Evolutionary conservation across 2,329 filamentous ascomycete genomes (phyloP).

Genomic region (Neopestalotiopsis rosae): DNA sequence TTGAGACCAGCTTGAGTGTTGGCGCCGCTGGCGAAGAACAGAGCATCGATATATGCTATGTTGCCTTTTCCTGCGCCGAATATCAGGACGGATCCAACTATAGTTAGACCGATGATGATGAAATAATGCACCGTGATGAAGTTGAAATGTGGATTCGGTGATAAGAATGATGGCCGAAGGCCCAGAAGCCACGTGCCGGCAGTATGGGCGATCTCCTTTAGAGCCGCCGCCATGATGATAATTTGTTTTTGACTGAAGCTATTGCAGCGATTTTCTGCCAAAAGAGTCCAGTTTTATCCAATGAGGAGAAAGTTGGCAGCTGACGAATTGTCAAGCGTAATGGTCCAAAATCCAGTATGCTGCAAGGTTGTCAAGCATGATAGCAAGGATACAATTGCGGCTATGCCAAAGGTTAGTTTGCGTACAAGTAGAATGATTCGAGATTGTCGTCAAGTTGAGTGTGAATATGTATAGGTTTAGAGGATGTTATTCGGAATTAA

Average conservation of each 20-base stretch:
- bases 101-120: conserved; percentile 76
- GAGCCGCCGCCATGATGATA: conserved; percentile 24
- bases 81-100: conserved; percentile 79
- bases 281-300: background rate
- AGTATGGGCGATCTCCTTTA: conserved; percentile 38
- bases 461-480: background rate
- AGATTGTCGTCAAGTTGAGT: background rate
- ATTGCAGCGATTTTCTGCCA: background rate
- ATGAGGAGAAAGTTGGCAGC: conserved; percentile 2
- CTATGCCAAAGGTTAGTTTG: conserved; percentile 11
- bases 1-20: conserved; percentile 95
- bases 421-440: background rate
- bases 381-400: conserved; percentile 18
- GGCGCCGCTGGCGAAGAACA: conserved; percentile 85
- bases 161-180: conserved; percentile 62
- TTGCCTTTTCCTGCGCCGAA: conserved; percentile 64
- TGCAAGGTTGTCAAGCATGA: conserved; percentile 20
- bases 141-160: conserved; percentile 72
- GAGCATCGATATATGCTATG: conserved; percentile 81
- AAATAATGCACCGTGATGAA: conserved; percentile 85
- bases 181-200: conserved; percentile 50
- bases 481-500: background rate
- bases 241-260: background rate
- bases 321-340: conserved; percentile 2
- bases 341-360: background rate